phyloP scores from a whole-genome alignment of 2,329 filamentous ascomycete species.

The Colletotrichum musicola region DNA sequence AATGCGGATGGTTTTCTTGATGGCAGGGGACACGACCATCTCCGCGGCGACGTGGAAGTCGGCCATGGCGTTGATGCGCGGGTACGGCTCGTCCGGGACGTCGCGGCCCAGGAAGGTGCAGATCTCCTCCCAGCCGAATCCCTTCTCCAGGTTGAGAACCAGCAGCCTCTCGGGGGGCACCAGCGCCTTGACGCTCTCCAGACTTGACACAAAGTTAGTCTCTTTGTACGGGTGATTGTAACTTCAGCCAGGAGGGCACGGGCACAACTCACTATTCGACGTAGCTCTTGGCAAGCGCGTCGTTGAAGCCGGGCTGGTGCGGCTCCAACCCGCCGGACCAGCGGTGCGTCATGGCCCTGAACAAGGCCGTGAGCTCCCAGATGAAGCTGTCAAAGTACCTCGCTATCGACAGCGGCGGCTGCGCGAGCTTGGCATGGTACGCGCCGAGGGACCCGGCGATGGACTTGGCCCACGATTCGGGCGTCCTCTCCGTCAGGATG shows the following conservation, averaged over 20 bases:
- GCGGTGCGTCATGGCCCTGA: constrained; percentile 27
- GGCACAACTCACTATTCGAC: constrained; percentile 20
- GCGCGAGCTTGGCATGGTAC: constrained; percentile 31
- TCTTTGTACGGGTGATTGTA: too few species aligned
- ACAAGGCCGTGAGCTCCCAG: constrained; percentile 30
- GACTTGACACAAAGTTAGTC: constrained; percentile 37
- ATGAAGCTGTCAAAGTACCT: constrained; percentile 34
- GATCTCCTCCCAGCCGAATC: constrained; percentile 52
- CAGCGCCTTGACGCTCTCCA: constrained; percentile 41
- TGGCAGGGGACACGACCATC: constrained; percentile 30
- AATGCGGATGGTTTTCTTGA: constrained; percentile 30
- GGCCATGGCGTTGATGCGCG: constrained; percentile 39
- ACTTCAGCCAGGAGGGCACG: too few species aligned
- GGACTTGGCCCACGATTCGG: constrained; percentile 50
- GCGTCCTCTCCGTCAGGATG: constrained; percentile 50
- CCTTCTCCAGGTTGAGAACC: constrained; percentile 49
- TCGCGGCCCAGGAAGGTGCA: constrained; percentile 48
- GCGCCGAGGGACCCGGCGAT: constrained; percentile 44
- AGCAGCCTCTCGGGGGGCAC: constrained; percentile 47
- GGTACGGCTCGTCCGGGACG: constrained; percentile 47
- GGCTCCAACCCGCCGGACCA: constrained; percentile 34
- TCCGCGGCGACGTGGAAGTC: constrained; percentile 36
- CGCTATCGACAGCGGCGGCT: constrained; percentile 31
- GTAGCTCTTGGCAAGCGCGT: constrained; percentile 29
- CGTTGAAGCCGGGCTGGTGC: constrained; percentile 5